Conservation (phyloP, 345 rosid genomes). For the Ceriops tagal region DNA sequence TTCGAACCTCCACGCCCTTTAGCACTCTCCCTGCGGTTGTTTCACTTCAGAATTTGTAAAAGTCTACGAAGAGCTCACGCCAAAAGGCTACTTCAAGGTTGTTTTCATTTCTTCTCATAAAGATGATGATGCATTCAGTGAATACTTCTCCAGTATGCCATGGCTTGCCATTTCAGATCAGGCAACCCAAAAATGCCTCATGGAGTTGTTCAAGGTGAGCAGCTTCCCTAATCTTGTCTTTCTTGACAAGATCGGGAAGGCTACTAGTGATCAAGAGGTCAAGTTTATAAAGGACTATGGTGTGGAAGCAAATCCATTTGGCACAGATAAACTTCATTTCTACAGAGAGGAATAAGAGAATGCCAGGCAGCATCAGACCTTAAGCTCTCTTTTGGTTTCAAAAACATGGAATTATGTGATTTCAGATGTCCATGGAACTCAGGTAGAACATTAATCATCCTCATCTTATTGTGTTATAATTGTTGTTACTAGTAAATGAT, state of each 20-base stretch:
- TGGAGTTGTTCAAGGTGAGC: constrained; percentile 29
- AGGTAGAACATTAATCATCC: constrained; percentile 16
- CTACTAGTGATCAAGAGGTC: constrained; percentile 16
- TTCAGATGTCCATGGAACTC: constrained; percentile 23
- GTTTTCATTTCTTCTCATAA: constrained; percentile 34
- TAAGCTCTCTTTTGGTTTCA: constrained; percentile 28
- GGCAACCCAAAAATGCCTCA: constrained; percentile 13
- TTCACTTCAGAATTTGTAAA: constrained; percentile 19
- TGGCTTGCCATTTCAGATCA: constrained; percentile 39
- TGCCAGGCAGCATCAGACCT: constrained; percentile 32
- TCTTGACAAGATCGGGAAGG: constrained; percentile 21
- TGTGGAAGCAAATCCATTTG: constrained; percentile 32
- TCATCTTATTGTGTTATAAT: not conserved
- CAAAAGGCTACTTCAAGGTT: constrained; percentile 24
- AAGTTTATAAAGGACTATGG: constrained; percentile 25
- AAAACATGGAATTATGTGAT: constrained; percentile 27
- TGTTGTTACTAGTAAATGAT: not conserved
- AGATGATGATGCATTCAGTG: constrained; percentile 31
- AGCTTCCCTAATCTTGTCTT: constrained; percentile 29
- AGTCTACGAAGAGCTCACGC: constrained; percentile 15
- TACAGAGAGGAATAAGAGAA: constrained; percentile 26
- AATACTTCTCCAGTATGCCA: constrained; percentile 35
- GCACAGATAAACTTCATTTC: constrained; percentile 14
- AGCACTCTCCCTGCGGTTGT: constrained; percentile 9
- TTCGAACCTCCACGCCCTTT: too few relatives aligned